Conservation (phyloP, 306 rosid genomes). For the Alnus rubra region DNA sequence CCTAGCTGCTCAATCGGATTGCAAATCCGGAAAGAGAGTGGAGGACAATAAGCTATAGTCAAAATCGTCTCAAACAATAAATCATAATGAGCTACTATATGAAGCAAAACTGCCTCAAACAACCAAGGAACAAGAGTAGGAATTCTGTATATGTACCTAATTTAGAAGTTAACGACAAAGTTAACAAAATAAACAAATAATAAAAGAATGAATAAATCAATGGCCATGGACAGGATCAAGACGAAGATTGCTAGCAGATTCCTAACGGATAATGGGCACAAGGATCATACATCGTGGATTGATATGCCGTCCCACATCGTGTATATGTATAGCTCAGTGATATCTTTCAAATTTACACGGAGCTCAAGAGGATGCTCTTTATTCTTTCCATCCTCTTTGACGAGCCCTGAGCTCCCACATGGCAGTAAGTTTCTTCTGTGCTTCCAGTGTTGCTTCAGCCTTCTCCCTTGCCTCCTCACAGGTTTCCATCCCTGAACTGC, state of each 20-base stretch:
- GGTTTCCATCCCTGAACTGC: conserved; percentile 62
- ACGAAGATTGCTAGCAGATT: background rate
- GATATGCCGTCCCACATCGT: background rate
- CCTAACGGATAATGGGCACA: background rate
- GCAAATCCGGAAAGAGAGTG: background rate
- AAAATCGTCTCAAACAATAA: background rate
- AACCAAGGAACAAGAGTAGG: background rate
- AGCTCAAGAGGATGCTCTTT: conserved; percentile 10
- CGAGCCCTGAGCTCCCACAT: conserved; percentile 60
- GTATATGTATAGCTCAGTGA: background rate
- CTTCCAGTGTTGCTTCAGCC: conserved; percentile 41
- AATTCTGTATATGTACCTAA: background rate
- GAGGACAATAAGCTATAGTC: background rate
- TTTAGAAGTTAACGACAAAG: background rate
- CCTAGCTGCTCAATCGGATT: too few species aligned
- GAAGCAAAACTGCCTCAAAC: conserved; percentile 1
- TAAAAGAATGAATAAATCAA: background rate
- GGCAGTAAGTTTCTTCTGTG: conserved; percentile 48
- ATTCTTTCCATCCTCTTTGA: conserved; percentile 52
- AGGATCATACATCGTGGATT: background rate
- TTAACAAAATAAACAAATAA: background rate
- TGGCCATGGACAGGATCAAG: background rate
- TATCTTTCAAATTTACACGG: conserved; percentile 6
- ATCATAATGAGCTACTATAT: background rate
- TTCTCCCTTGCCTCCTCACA: conserved; percentile 59